These are phyloP conservation scores for Vitis rotundifolia DNA, from an alignment of 164 flowering plant genomes.

Conservation along the genomic window DNA sequence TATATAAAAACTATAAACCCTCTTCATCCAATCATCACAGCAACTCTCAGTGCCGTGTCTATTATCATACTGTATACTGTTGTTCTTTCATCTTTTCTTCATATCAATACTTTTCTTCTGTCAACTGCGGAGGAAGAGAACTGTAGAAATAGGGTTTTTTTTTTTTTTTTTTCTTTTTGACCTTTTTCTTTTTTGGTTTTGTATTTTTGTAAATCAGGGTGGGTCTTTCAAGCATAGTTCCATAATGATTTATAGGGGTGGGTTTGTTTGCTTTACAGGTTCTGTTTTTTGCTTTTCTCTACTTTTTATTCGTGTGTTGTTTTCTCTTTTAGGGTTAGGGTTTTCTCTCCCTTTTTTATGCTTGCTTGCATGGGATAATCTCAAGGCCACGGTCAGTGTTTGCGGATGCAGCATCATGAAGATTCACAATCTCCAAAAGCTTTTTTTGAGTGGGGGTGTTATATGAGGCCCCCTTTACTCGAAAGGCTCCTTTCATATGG, in stretches of 20 bases:
- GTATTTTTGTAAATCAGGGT: background rate
- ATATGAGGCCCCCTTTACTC: background rate
- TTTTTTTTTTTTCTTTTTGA: background rate
- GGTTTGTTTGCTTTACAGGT: background rate
- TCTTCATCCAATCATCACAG: too few relatives aligned
- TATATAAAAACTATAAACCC: too few relatives aligned
- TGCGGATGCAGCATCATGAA: constrained; percentile 41
- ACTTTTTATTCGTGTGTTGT: background rate
- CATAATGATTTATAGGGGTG: constrained; percentile 11
- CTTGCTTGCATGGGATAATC: constrained; percentile 5
- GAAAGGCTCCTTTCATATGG: constrained; percentile 9
- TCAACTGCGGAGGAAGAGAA: too few relatives aligned
- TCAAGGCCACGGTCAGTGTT: constrained; percentile 23
- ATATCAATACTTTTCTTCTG: too few relatives aligned
- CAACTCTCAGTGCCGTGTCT: too few relatives aligned
- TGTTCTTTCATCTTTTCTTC: too few relatives aligned
- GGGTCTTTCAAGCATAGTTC: constrained; percentile 1
- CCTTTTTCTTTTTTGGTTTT: background rate
- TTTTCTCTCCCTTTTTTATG: background rate
- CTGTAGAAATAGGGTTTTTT: background rate
- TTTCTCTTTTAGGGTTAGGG: constrained; percentile 5
- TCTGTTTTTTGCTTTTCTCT: background rate
- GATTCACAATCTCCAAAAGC: constrained; percentile 30
- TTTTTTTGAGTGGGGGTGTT: background rate
- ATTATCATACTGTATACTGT: too few relatives aligned